phyloP scores from a whole-genome alignment of 331 rosid species.

The Acacia pycnantha region DNA sequence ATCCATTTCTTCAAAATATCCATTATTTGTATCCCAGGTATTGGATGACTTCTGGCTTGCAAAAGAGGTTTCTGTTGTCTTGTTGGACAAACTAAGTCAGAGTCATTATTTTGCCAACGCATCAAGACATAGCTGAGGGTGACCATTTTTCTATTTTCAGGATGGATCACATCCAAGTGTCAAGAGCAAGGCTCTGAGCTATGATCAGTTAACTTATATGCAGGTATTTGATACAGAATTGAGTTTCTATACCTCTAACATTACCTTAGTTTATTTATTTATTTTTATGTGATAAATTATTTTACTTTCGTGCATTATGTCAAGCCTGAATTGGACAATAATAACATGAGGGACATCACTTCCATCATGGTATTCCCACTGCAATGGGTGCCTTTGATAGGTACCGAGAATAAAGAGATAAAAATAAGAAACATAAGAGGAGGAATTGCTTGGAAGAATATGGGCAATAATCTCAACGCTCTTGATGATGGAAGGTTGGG shows the following conservation, averaged over 20 bases:
- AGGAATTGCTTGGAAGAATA: neutral
- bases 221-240: conserved; percentile 55
- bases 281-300: conserved; percentile 22
- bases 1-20: conserved; percentile 72
- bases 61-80: conserved; percentile 16
- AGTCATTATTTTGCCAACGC: conserved; percentile 28
- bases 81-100: conserved; percentile 8
- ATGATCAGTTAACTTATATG: conserved; percentile 74
- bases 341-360: neutral
- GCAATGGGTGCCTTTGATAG: neutral
- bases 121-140: conserved; percentile 21
- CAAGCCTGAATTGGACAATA: neutral
- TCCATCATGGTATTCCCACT: neutral
- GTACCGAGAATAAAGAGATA: neutral
- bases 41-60: conserved; percentile 25
- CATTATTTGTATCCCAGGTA: conserved; percentile 97
- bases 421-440: neutral
- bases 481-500: neutral
- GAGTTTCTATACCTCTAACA: conserved; percentile 10
- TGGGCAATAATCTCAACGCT: neutral
- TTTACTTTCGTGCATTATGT: conserved; percentile 25
- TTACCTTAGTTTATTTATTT: conserved; percentile 3
- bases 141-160: conserved; percentile 37
- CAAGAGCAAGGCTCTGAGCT: conserved; percentile 78
- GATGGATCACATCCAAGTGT: conserved; percentile 80